Percentiles rank a stretch among this genome's conserved stretches.
Evolutionary conservation across 2,329 filamentous ascomycete species (phyloP).

Genomic region (Penicillium sp.): DNA sequence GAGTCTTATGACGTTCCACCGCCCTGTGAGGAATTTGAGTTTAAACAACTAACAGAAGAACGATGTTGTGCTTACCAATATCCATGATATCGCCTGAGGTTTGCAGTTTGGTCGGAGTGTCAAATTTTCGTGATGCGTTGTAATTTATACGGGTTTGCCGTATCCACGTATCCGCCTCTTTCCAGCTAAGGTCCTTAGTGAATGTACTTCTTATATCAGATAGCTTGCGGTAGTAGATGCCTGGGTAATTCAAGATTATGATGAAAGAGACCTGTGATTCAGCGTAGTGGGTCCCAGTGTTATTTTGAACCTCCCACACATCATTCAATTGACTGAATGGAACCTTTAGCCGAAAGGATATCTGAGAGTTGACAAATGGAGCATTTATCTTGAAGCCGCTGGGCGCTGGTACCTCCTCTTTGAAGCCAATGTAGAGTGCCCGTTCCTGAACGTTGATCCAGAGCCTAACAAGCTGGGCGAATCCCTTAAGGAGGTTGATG

Average conservation of each 20-base stretch:
- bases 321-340: slow-evolving; percentile 45
- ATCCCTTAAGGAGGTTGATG: slow-evolving; percentile 60
- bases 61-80: slow-evolving; percentile 46
- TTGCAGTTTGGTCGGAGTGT: slow-evolving; percentile 46
- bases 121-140: slow-evolving; percentile 34
- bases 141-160: slow-evolving; percentile 64
- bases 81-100: slow-evolving; percentile 57
- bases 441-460: slow-evolving; percentile 44
- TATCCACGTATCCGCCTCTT: slow-evolving; percentile 57
- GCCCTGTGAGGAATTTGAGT: slow-evolving; percentile 38
- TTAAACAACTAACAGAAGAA: slow-evolving; percentile 2
- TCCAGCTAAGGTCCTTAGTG: slow-evolving; percentile 50
- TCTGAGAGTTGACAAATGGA: background rate
- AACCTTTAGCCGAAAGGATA: slow-evolving; percentile 44
- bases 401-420: slow-evolving; percentile 25
- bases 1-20: slow-evolving; percentile 63
- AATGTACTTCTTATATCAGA: slow-evolving; percentile 41
- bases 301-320: slow-evolving; percentile 34
- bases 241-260: slow-evolving; percentile 43
- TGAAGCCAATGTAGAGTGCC: slow-evolving; percentile 48
- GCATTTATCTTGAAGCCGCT: background rate
- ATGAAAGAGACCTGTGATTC: slow-evolving; percentile 32
- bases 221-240: slow-evolving; percentile 45
- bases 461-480: slow-evolving; percentile 27
- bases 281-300: background rate